These are phyloP conservation scores for Carex cristatella DNA, from an alignment of 176 grass and related monocot genomes.

Conservation along the genomic window DNA sequence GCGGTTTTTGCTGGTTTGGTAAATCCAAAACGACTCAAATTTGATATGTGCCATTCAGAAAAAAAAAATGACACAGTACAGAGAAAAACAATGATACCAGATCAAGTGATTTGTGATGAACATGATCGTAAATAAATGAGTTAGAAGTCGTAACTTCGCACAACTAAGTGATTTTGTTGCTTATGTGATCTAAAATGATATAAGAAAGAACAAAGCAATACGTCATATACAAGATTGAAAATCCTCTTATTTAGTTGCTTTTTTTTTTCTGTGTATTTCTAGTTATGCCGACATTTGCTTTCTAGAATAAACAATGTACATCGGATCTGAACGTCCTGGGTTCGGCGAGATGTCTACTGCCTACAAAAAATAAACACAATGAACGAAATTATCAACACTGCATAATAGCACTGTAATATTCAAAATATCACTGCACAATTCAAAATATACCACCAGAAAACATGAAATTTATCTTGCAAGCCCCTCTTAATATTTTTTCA, in stretches of 20 bases:
- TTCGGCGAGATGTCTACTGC: conserved; percentile 86
- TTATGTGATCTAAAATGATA: not conserved
- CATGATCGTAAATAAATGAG: not conserved
- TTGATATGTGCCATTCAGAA: no score
- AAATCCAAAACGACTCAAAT: no score
- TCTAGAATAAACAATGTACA: conserved; percentile 77
- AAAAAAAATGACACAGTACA: no score
- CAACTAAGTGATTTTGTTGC: not conserved
- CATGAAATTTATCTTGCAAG: not conserved
- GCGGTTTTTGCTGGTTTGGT: no score
- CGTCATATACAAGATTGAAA: not conserved
- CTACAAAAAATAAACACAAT: conserved; percentile 34
- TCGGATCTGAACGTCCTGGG: conserved; percentile 73
- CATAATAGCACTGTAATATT: not conserved
- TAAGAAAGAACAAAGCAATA: not conserved
- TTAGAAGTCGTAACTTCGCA: not conserved
- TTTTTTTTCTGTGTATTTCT: not conserved
- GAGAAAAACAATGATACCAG: not conserved
- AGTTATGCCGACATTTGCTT: conserved; percentile 24
- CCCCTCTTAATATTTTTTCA: not conserved
- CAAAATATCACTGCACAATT: not conserved
- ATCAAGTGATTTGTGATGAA: not conserved
- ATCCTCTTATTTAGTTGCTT: not conserved
- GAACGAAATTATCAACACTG: not conserved
- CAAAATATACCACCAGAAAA: not conserved